phyloP scores from a whole-genome alignment of 495 filamentous ascomycete species.

The Baudoinia panamericana region DNA sequence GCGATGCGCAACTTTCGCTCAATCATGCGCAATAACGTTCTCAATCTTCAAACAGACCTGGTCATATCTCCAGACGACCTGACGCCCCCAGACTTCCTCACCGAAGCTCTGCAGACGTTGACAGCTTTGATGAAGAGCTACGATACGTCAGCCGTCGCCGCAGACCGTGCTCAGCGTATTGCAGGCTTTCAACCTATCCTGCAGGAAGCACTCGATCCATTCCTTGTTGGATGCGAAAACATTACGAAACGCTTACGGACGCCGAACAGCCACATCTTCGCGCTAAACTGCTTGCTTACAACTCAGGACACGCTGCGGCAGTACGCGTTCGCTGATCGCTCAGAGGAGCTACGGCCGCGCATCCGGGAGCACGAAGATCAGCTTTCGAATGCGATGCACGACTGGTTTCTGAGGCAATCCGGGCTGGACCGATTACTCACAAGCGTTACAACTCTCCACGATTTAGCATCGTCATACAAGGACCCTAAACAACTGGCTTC shows the following conservation, averaged over 20 bases:
- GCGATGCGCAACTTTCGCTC: conserved; percentile 72
- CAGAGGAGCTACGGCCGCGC: conserved; percentile 35
- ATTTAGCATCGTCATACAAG: conserved; percentile 39
- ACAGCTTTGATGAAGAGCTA: conserved; percentile 65
- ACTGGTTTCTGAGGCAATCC: conserved; percentile 59
- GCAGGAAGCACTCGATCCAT: conserved; percentile 72
- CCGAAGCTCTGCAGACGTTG: conserved; percentile 65
- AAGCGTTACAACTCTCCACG: conserved; percentile 39
- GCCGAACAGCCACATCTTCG: conserved; percentile 57
- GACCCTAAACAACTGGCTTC: conserved; percentile 50
- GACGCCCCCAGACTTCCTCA: conserved; percentile 68
- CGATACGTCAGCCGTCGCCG: conserved; percentile 61
- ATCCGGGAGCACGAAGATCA: conserved; percentile 28
- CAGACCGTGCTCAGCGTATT: conserved; percentile 28
- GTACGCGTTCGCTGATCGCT: conserved; percentile 44
- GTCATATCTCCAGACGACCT: conserved; percentile 55
- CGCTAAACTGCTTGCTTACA: conserved; percentile 64
- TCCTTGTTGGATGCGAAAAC: conserved; percentile 57
- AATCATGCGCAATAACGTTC: conserved; percentile 64
- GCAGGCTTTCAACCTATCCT: conserved; percentile 60
- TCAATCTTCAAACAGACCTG: conserved; percentile 55
- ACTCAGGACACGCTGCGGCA: conserved; percentile 38
- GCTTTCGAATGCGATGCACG: conserved; percentile 48
- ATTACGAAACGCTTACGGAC: conserved; percentile 48
- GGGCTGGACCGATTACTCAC: conserved; percentile 57